phyloP scores from a whole-genome alignment of 805 yeast genomes.

The Candida oleophila region DNA sequence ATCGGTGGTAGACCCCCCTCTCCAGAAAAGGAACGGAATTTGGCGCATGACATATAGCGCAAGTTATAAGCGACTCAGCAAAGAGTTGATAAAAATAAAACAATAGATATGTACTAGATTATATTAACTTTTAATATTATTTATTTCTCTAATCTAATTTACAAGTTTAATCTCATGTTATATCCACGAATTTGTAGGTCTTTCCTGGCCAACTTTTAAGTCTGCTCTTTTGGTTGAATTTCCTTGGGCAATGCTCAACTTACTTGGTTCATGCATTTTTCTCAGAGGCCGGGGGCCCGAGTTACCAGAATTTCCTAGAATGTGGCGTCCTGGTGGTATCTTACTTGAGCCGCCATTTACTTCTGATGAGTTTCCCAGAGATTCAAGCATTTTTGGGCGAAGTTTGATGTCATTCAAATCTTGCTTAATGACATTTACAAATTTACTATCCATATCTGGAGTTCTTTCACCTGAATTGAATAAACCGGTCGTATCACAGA shows the following conservation, averaged over 20 bases:
- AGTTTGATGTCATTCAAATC: constrained; percentile 27
- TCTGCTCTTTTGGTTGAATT: constrained; percentile 23
- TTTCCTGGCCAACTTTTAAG: constrained; percentile 23
- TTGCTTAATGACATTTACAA: constrained; percentile 24
- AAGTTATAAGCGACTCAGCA: not conserved
- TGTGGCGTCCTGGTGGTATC: not conserved
- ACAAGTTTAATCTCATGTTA: not conserved
- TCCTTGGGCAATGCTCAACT: constrained; percentile 14
- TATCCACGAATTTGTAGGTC: constrained; percentile 26
- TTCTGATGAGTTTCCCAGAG: constrained; percentile 11
- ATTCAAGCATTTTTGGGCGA: constrained; percentile 19
- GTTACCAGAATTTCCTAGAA: constrained; percentile 24
- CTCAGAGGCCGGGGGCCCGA: constrained; percentile 28
- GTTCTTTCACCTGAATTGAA: constrained; percentile 47
- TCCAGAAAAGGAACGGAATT: not conserved
- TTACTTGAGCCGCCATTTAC: not conserved
- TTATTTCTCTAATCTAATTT: not conserved
- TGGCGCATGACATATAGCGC: not conserved
- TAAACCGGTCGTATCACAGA: constrained; percentile 64
- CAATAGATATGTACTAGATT: not conserved
- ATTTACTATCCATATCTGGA: constrained; percentile 11
- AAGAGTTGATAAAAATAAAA: not conserved
- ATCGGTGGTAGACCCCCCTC: not conserved
- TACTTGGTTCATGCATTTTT: constrained; percentile 18
- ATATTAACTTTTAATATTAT: not conserved